phyloP scores from a whole-genome alignment of 2,329 filamentous ascomycete genomes.

The Neopestalotiopsis rosae region DNA sequence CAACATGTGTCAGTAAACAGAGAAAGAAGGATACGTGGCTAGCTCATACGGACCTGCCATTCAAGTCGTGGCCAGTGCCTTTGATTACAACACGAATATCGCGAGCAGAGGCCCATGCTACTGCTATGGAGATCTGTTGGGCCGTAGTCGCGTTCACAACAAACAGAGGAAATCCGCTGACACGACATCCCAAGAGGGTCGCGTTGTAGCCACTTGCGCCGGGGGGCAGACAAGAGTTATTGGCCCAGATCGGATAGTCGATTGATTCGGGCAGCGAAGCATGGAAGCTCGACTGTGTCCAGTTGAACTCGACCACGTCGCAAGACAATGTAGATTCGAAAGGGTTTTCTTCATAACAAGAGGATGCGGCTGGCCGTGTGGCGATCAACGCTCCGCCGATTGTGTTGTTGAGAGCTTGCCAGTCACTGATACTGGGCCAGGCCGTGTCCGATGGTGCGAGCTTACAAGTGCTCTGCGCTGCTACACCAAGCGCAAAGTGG shows the following conservation, averaged over 20 bases:
- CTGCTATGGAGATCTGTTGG: conserved; percentile 23
- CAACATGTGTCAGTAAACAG: conserved; percentile 27
- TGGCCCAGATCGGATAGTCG: conserved; percentile 4
- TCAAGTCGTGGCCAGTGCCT: conserved; percentile 53
- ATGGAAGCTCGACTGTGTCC: background rate
- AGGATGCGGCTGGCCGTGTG: background rate
- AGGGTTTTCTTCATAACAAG: background rate
- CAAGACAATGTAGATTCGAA: conserved; percentile 1
- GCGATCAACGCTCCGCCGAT: background rate
- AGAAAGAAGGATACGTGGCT: background rate
- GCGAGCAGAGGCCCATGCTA: conserved; percentile 41
- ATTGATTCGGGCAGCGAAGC: background rate
- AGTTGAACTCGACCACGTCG: background rate
- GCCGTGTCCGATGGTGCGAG: background rate
- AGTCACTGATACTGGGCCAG: background rate
- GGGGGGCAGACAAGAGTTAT: conserved; percentile 23
- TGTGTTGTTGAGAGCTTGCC: background rate
- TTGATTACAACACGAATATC: conserved; percentile 52
- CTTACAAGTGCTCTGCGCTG: background rate
- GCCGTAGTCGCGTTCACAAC: conserved; percentile 26
- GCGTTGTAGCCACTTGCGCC: conserved; percentile 23
- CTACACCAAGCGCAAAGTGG: too few relatives aligned
- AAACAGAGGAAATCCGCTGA: conserved; percentile 27
- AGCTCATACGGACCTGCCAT: background rate
- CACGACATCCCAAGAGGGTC: background rate